These are phyloP conservation scores for Elasticomyces elasticus DNA, from an alignment of 495 filamentous ascomycete species.

Conservation along the genomic window DNA sequence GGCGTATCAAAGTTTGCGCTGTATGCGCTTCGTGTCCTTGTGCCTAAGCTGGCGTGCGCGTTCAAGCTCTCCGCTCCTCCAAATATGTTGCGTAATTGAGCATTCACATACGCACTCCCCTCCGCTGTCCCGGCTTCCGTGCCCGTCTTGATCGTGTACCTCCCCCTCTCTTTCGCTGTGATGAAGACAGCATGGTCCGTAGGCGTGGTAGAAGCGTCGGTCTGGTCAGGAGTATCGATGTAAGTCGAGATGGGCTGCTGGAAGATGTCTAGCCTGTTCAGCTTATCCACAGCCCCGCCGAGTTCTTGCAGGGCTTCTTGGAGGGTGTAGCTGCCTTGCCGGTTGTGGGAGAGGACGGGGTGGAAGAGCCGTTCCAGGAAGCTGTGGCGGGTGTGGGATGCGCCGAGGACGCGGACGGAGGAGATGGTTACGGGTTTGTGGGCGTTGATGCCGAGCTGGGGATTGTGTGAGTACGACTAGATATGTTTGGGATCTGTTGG, in stretches of 20 bases:
- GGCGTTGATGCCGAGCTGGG: constrained; percentile 66
- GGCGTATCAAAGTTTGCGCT: constrained; percentile 73
- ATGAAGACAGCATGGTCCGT: constrained; percentile 73
- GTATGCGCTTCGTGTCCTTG: constrained; percentile 80
- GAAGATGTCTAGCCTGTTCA: constrained; percentile 80
- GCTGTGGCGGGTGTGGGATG: constrained; percentile 60
- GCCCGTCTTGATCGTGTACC: constrained; percentile 76
- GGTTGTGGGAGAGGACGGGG: constrained; percentile 61
- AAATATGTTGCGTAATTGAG: constrained; percentile 80
- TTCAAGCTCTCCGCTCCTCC: constrained; percentile 86
- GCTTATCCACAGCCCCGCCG: constrained; percentile 55
- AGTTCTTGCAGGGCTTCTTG: constrained; percentile 64
- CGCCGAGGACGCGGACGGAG: constrained; percentile 68
- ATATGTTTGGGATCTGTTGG: background rate
- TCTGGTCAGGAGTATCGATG: constrained; percentile 56
- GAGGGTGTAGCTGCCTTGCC: constrained; percentile 60
- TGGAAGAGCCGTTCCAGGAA: constrained; percentile 73
- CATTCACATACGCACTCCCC: constrained; percentile 79
- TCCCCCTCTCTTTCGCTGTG: constrained; percentile 64
- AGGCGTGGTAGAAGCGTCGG: constrained; percentile 47
- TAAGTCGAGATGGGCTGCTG: constrained; percentile 70
- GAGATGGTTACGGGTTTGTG: constrained; percentile 73
- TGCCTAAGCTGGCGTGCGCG: constrained; percentile 75
- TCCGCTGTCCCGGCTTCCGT: constrained; percentile 87
- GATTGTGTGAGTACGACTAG: constrained; percentile 32